Evolutionary conservation across 2,329 filamentous ascomycete genomes (phyloP), one percentile per base, ranked within the genome.

Genomic region (Endothia cerciana): DNA sequence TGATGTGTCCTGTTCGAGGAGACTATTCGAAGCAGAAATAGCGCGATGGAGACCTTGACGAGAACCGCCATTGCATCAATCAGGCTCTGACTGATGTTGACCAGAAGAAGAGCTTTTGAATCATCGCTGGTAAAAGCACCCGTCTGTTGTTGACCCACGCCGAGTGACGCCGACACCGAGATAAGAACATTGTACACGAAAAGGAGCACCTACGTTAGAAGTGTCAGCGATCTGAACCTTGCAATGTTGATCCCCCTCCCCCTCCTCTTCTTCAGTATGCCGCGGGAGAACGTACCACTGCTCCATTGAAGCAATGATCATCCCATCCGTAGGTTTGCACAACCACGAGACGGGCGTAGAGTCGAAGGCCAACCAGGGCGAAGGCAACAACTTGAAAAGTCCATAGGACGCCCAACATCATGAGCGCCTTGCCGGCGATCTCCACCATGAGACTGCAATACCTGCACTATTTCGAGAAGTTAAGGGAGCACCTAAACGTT

Each of bases 11-110:
- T 30, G 17, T 47, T 58, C 10, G 33, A 40, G 49, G 47, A 38
- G n/a, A 68, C 66, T 1, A 68, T 63, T 1, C 66, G 57, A 8
- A 63, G 57, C 17, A 68, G 57, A 6, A 68, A 68, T 4, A 55
- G 36, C 2, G 66, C 66, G 41, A 68, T 68, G 10, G 66, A 68
- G 13, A 55, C 28, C 38, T 68, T 68, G 49, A 66, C 53, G 6
- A 59, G 38, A 15, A 68, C 64, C 2, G 15, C 30, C 8, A 56
- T 57, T 51, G 57, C 5, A 36, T 36, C 25, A 3, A 60, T 47
- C 7, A 68, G 15, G 3, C 51, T 66, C 38, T 68, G 66, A 5
- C 30, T 33, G 2, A 68, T 41, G 13, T 63, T 64, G 30, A 60
- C 38, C 1, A 66, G 55, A 17, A 68, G 13, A 0, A 66, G 49